Evolutionary conservation across 1,284 basidiomycete species (phyloP), one percentile per base, ranked within the genome.

Genomic region (Prillingera fragicola): DNA sequence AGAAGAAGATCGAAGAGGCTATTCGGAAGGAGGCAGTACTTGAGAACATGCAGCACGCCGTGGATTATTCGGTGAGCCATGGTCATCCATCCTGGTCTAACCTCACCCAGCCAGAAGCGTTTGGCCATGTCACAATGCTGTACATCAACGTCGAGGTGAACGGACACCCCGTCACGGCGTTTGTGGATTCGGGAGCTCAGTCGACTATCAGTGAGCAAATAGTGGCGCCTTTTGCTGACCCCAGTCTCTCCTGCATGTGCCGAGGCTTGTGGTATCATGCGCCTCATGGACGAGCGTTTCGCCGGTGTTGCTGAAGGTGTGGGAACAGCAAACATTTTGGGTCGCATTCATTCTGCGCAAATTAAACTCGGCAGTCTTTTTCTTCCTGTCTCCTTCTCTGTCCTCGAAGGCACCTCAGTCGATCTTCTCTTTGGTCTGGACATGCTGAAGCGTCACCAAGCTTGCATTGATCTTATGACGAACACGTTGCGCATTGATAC

Each of bases 371-470:
- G 83, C 8, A 81, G 84, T 61, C 74, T 97, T 23, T 78, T 80
- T 72, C 77, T 98, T 9, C 84, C 91, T 0, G 96, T 94, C 65
- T 82, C 89, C 0, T 91, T 98, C 68, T 94, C 90, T 2, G 84
- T 98, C 54, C 87, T 98, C 79, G 94, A 98, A 78, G 91, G 91
- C 19, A 80, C 83, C 25, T 82, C 85, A 43, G 90, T 97, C 31
- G 94, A 98, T 60, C 80, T 98, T 17, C 76, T 98, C 2, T 86
- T 98, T 41, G 95, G 94, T 5, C 77, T 98, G 15, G 94, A 98
- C 75, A 98, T 98, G 95, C 80, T 98, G 55, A 97, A 94, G 71
- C 85, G 91, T 2, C 89, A 96, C 65, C 91, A 96, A 67, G 92
- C 91, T 8, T 85, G 82, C 59, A 96, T 98, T 64, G 95, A 98